A percentile compares a stretch with the other conserved stretches of the same genome.
Conservation (phyloP, 345 rosid genomes). For the Trapa bicornis region DNA sequence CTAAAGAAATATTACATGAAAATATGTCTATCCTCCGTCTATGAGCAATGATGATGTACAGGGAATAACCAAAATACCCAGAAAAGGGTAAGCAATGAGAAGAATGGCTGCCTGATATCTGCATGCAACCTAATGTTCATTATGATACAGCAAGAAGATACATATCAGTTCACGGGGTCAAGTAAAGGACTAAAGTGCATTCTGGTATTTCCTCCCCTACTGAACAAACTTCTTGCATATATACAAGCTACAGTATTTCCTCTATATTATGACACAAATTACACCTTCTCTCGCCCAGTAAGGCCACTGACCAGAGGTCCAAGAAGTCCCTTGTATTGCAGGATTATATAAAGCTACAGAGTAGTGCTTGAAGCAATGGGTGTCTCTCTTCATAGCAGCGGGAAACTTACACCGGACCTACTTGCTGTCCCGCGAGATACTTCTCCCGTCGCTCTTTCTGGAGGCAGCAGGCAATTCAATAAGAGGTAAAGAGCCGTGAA, state of each 20-base stretch:
- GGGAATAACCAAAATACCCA: too few species aligned
- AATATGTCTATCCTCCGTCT: too few species aligned
- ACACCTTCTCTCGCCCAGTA: too few species aligned
- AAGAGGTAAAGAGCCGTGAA: not conserved
- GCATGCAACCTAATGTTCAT: too few species aligned
- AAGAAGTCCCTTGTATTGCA: not conserved
- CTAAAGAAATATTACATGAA: too few species aligned
- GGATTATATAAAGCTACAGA: not conserved
- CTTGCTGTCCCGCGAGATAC: conserved; percentile 76
- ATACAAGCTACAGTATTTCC: not conserved
- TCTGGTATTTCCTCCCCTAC: not conserved
- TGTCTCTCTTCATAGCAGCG: not conserved
- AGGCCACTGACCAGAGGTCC: not conserved
- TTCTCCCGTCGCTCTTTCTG: conserved; percentile 97
- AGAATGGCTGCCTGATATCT: too few species aligned
- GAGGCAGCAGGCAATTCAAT: not conserved
- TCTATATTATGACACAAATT: not conserved
- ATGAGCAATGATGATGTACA: too few species aligned
- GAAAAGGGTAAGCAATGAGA: too few species aligned
- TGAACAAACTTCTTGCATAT: not conserved
- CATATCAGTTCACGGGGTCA: too few species aligned
- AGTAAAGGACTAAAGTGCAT: too few species aligned
- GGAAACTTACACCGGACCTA: conserved; percentile 16
- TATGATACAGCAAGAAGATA: too few species aligned
- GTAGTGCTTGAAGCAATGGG: not conserved